Conservation (phyloP, 768 basidiomycete species). For the Jaapia argillacea region DNA sequence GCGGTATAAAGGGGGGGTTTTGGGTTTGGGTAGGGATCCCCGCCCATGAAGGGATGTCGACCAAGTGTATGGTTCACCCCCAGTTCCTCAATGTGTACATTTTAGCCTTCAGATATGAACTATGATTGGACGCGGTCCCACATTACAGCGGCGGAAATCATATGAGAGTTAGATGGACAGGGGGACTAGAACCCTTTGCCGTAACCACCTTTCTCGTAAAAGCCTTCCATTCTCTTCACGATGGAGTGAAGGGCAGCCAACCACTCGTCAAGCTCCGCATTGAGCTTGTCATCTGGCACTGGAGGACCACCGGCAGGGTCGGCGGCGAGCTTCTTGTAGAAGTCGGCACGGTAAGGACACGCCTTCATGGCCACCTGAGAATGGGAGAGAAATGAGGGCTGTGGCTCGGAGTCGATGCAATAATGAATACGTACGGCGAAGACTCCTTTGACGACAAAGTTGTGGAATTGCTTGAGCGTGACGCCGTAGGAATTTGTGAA, state of each 20-base stretch:
- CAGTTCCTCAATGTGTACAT: too few species aligned
- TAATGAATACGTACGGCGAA: slow-evolving; percentile 35
- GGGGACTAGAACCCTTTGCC: slow-evolving; percentile 30
- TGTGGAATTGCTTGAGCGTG: slow-evolving; percentile 82
- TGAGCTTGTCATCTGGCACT: slow-evolving; percentile 32
- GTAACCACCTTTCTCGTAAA: slow-evolving; percentile 31
- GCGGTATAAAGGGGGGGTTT: too few species aligned
- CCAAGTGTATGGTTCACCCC: too few species aligned
- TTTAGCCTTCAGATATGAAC: too few species aligned
- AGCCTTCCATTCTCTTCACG: slow-evolving; percentile 34
- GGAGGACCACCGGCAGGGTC: slow-evolving; percentile 23
- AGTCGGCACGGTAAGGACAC: slow-evolving; percentile 48
- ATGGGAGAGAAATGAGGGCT: not conserved
- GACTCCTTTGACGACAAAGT: slow-evolving; percentile 50
- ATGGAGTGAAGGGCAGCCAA: slow-evolving; percentile 39
- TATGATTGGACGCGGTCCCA: too few species aligned
- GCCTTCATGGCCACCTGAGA: slow-evolving; percentile 55
- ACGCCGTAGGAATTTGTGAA: slow-evolving; percentile 77
- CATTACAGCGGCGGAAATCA: too few species aligned
- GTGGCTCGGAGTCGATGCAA: not conserved
- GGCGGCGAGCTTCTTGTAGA: slow-evolving; percentile 45
- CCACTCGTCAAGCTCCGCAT: slow-evolving; percentile 41
- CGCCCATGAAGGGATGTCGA: too few species aligned
- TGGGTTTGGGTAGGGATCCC: too few species aligned
- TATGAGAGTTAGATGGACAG: too few species aligned